phyloP scores from a whole-genome alignment of 2,329 filamentous ascomycete genomes.

The Arachnomyces sp. region DNA sequence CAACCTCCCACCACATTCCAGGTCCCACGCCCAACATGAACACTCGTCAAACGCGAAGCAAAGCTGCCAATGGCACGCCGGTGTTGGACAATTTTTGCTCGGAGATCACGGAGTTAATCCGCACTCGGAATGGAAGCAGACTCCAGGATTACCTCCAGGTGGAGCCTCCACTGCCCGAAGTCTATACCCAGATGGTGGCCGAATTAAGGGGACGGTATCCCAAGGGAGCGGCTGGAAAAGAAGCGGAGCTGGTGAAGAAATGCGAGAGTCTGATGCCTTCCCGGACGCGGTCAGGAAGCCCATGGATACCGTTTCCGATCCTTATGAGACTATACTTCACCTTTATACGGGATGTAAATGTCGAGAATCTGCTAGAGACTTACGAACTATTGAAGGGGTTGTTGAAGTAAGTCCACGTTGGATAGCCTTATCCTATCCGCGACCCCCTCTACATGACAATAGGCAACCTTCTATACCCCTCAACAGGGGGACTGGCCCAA shows the following conservation, averaged over 20 bases:
- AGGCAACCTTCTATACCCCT: no score
- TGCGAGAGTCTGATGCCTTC: conserved; percentile 58
- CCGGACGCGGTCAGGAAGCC: conserved; percentile 55
- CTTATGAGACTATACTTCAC: conserved; percentile 76
- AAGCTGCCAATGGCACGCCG: conserved; percentile 42
- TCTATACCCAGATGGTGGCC: conserved; percentile 60
- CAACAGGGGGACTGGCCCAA: no score
- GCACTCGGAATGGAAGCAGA: conserved; percentile 54
- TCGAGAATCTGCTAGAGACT: conserved; percentile 64
- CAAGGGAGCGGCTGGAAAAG: conserved; percentile 35
- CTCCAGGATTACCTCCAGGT: conserved; percentile 66
- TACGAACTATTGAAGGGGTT: conserved; percentile 68
- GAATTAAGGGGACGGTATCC: conserved; percentile 59
- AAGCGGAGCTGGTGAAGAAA: conserved; percentile 50
- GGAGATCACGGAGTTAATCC: conserved; percentile 56
- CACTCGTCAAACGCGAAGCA: no score
- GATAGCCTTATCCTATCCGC: conserved; percentile 1
- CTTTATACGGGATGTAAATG: conserved; percentile 74
- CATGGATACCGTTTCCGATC: conserved; percentile 69
- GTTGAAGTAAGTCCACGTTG: conserved; percentile 55
- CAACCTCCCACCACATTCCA: no score
- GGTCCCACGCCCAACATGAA: no score
- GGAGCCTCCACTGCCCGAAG: conserved; percentile 60
- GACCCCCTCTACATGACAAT: not conserved
- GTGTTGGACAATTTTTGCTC: conserved; percentile 62